Evolutionary conservation across 2,329 filamentous ascomycete species (phyloP).

Genomic region (Colletotrichum chrysophilum): DNA sequence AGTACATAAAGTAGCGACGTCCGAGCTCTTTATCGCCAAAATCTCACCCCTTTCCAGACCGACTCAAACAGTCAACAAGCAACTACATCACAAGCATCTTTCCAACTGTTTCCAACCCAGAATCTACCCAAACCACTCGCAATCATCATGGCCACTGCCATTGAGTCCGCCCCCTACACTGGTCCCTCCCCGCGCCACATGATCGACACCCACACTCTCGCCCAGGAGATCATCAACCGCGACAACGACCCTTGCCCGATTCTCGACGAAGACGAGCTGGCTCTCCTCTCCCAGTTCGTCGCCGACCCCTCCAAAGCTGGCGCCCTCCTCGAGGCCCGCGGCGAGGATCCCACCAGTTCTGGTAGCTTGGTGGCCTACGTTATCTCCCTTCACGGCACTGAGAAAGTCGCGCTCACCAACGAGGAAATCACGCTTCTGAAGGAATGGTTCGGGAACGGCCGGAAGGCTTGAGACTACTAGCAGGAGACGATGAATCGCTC

Average conservation of each 20-base stretch:
- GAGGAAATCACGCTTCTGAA: conserved; percentile 13
- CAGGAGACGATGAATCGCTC: neutral
- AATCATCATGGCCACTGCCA: neutral
- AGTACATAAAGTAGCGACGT: neutral
- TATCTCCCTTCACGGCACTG: conserved; percentile 12
- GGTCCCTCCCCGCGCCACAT: conserved; percentile 20
- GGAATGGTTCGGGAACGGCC: conserved; percentile 13
- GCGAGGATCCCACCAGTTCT: neutral
- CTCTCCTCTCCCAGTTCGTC: conserved; percentile 9
- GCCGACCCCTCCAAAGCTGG: neutral
- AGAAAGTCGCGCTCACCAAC: conserved; percentile 4
- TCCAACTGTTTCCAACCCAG: neutral
- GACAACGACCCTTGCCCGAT: conserved; percentile 14
- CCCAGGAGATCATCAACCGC: conserved; percentile 23
- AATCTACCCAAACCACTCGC: neutral
- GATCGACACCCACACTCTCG: conserved; percentile 20
- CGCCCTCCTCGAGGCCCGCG: neutral
- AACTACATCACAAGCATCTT: neutral
- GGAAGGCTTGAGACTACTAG: neutral
- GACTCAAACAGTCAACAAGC: neutral
- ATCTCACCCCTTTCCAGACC: neutral
- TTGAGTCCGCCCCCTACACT: conserved; percentile 5
- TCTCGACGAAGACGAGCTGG: conserved; percentile 14
- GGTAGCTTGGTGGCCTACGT: conserved; percentile 15
- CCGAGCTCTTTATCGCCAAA: neutral